These are phyloP conservation scores for Nicotiana tomentosiformis DNA, from an alignment of 257 asterid genomes.

Conservation along the genomic window DNA sequence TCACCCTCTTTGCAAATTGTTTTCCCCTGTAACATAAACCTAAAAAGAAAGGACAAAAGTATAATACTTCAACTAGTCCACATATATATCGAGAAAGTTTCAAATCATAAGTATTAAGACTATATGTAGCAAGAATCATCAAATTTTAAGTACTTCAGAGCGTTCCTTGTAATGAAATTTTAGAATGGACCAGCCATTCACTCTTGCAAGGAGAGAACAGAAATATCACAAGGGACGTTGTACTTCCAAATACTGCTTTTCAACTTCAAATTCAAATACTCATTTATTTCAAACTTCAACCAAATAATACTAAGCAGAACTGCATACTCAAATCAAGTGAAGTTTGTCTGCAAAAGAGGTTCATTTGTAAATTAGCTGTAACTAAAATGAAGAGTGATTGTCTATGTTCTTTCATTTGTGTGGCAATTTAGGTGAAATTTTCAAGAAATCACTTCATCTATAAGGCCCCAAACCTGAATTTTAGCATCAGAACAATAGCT, in stretches of 20 bases:
- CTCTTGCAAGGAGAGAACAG: neutral
- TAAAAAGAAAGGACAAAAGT: neutral
- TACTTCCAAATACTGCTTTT: too few species aligned
- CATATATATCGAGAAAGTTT: too few species aligned
- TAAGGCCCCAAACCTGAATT: neutral
- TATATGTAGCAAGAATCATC: neutral
- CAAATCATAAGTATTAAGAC: neutral
- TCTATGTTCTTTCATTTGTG: neutral
- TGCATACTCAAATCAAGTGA: neutral
- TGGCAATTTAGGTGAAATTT: neutral
- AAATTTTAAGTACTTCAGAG: neutral
- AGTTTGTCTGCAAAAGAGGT: neutral
- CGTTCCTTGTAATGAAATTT: neutral
- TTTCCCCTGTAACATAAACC: neutral
- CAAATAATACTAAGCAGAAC: neutral
- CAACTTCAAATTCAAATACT: too few species aligned
- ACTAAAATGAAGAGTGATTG: neutral
- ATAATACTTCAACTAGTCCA: neutral
- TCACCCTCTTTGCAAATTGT: neutral
- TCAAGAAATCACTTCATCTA: neutral
- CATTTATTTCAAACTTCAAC: neutral
- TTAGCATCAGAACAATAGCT: neutral
- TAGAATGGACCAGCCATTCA: neutral
- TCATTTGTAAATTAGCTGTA: neutral
- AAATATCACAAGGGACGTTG: neutral